Evolutionary conservation across 495 filamentous ascomycete species (phyloP), one percentile per base, ranked within the genome.

Genomic region (Neurospora africana): DNA sequence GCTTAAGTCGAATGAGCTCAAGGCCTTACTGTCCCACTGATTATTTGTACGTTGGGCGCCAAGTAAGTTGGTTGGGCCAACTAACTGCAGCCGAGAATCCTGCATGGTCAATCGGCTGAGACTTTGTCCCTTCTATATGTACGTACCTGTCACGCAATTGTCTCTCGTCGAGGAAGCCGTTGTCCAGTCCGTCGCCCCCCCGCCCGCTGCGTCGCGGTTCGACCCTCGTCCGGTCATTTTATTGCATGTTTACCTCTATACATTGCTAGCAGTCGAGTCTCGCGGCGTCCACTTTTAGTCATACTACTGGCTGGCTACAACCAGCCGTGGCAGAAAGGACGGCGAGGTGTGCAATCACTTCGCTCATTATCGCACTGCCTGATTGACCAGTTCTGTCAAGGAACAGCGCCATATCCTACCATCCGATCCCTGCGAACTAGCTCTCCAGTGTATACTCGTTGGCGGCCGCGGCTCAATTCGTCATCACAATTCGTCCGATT

Each of bases 341-440:
- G 27, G 15, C 27, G 53, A 61, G 47, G 47, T 61, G 47, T 17
- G 23, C 47, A 61, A 61, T 17, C 23, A 30, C 23, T 17, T 61
- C 47, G 47, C 47, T 61, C 47, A 30, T 27, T 30, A 61, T 61
- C 23, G 47, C 47, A 30, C 23, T 61, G 47, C 47, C 47, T 27
- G 23, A 61, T 30, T 61, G 47, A 61, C 47, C 21, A 30, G 23
- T 61, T 23, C 23, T 61, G 23, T 30, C 47, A 44, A 72, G 5
- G 68, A 71, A 21, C 33, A 71, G n/a, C 68, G 70, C 47, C 69
- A 69, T 35, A 65, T 65, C 53, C 27, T 30, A 19, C 70, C 70
- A 58, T 74, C 70, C 44, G 41, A 37, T 30, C 23, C 33, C 53
- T 11, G 27, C 27, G 39, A 44, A 33, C 69, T 30, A 70, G 39